phyloP scores from a whole-genome alignment of 768 basidiomycete genomes.

The Trametopsis cervina region DNA sequence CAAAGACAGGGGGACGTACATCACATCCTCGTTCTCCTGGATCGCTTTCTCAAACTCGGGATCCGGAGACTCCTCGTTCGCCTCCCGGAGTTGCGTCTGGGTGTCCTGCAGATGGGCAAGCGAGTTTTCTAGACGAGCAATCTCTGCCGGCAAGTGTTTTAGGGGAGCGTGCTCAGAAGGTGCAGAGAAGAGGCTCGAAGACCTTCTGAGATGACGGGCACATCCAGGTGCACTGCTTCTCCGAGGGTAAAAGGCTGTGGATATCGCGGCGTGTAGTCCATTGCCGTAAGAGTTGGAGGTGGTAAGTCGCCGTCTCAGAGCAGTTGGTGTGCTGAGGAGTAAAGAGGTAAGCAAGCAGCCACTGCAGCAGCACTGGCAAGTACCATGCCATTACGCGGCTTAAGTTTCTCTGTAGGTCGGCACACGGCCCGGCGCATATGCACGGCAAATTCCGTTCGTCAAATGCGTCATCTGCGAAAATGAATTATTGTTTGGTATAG shows the following conservation, averaged over 20 bases:
- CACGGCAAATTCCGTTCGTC: no score
- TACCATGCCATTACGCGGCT: no score
- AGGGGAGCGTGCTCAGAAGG: not conserved
- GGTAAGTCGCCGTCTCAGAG: no score
- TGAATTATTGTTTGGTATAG: not conserved
- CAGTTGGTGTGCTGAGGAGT: no score
- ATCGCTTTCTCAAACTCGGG: slow-evolving; percentile 52
- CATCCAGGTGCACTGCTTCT: slow-evolving; percentile 59
- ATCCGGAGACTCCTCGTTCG: slow-evolving; percentile 39
- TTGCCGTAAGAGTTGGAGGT: no score
- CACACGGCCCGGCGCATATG: not conserved
- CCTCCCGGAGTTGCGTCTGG: slow-evolving; percentile 48
- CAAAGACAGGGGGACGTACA: slow-evolving; percentile 38
- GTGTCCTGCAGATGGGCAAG: slow-evolving; percentile 54
- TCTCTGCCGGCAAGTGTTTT: slow-evolving; percentile 41
- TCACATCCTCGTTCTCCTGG: slow-evolving; percentile 66
- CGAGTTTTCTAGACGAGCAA: slow-evolving; percentile 68
- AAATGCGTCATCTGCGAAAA: not conserved
- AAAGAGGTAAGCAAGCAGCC: no score
- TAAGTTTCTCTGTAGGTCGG: no score
- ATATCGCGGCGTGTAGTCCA: slow-evolving; percentile 66
- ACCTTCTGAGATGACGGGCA: slow-evolving; percentile 70
- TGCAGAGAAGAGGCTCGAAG: slow-evolving; percentile 1
- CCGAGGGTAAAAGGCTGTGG: slow-evolving; percentile 68
- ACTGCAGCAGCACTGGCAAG: no score